Conservation (phyloP, 2,329 filamentous ascomycete genomes). For the Colletotrichum gigasporum region DNA sequence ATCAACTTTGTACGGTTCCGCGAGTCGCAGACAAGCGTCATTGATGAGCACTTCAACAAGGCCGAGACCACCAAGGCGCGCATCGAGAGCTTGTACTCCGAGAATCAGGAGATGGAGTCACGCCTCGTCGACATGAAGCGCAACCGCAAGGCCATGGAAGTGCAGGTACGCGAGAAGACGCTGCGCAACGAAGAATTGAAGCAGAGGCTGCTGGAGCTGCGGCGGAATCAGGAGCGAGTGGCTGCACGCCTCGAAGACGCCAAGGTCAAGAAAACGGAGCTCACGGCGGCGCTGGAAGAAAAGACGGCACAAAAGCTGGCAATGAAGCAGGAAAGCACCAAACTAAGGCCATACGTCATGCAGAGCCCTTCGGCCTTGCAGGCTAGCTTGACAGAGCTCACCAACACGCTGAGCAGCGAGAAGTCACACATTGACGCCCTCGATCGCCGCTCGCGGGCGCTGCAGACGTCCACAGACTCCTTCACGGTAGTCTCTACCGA, state of each 20-base stretch:
- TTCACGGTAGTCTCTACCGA: conserved; percentile 87
- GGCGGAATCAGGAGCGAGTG: conserved; percentile 83
- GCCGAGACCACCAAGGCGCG: conserved; percentile 85
- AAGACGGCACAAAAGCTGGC: conserved; percentile 75
- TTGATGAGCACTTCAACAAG: conserved; percentile 94
- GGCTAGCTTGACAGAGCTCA: conserved; percentile 81
- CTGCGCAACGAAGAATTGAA: conserved; percentile 89
- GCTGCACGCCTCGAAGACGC: conserved; percentile 84
- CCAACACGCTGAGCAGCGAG: conserved; percentile 79
- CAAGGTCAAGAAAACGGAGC: conserved; percentile 80
- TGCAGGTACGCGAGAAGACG: conserved; percentile 84
- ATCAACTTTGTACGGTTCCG: conserved; percentile 99
- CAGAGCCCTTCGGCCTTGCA: conserved; percentile 89
- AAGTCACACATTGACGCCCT: conserved; percentile 87
- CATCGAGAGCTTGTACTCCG: conserved; percentile 85
- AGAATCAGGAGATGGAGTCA: conserved; percentile 88
- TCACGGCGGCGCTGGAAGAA: conserved; percentile 77
- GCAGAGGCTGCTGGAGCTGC: conserved; percentile 80
- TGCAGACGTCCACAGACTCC: conserved; percentile 92
- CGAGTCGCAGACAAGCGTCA: conserved; percentile 87
- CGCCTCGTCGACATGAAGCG: conserved; percentile 83
- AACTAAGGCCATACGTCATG: conserved; percentile 89
- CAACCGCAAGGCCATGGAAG: conserved; percentile 83
- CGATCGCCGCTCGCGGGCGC: conserved; percentile 85
- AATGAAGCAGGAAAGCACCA: conserved; percentile 85